Evolutionary conservation across 768 basidiomycete genomes (phyloP).

Genomic region (Psilocybe tampanensis): DNA sequence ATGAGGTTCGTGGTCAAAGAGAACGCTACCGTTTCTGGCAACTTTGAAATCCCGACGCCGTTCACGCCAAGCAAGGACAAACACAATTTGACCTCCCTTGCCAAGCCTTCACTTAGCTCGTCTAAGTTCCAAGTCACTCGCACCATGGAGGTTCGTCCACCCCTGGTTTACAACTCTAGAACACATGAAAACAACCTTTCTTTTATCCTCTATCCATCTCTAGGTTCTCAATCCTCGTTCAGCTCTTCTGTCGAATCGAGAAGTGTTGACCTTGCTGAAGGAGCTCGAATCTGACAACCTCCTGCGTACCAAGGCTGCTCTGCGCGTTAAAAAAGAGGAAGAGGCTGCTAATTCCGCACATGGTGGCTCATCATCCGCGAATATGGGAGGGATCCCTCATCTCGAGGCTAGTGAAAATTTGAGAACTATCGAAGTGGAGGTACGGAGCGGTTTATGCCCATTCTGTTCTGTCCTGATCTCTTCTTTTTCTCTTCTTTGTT

Average conservation of each 20-base stretch:
- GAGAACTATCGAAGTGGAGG: conserved; percentile 86
- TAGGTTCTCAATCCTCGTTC: conserved; percentile 73
- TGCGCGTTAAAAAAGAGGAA: conserved; percentile 79
- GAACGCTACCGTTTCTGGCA: too few relatives aligned
- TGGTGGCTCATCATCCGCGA: not conserved
- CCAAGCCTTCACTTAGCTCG: too few relatives aligned
- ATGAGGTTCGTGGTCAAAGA: too few relatives aligned
- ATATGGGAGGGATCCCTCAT: conserved; percentile 20
- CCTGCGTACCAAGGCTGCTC: conserved; percentile 65
- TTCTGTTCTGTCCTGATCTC: too few relatives aligned
- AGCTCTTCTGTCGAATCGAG: conserved; percentile 86
- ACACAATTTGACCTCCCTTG: too few relatives aligned
- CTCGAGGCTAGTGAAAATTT: conserved; percentile 76
- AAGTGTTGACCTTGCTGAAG: conserved; percentile 78
- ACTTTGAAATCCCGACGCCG: too few relatives aligned
- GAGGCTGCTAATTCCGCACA: conserved; percentile 41
- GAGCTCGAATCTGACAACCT: conserved; percentile 78
- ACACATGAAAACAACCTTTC: not conserved
- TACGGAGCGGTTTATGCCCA: too few relatives aligned
- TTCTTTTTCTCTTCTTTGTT: too few relatives aligned
- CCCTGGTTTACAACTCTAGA: not conserved
- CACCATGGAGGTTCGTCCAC: conserved; percentile 20
- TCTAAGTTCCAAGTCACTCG: too few relatives aligned
- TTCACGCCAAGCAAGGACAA: too few relatives aligned
- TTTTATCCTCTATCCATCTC: not conserved